Base-by-base conservation (phyloP, 192 early-diverging fungal genomes). In the Dispira parvispora region DNA sequence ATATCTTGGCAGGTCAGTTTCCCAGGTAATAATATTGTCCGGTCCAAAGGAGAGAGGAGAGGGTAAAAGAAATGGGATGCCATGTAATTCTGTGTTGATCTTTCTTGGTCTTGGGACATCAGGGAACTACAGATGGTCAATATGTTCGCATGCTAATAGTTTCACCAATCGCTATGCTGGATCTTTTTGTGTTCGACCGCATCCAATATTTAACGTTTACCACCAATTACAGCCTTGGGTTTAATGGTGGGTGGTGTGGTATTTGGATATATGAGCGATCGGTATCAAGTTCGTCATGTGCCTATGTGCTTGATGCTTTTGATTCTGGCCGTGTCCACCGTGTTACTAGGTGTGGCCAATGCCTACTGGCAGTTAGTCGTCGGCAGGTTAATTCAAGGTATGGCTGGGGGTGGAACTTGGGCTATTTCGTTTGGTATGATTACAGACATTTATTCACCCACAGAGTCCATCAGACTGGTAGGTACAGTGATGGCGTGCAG, bases 241-340 rank as follows among this genome's bases (percentile, higher is more conserved):
- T 66, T 88, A 11, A 69, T 90, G 50, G 65, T 78, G 0, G 73
- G 79, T 0, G 82, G 84, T 0, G 83, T 83, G 0, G 32, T 82
- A n/a, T 85, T 83, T 53, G 88, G 82, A 9, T 80, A 80, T 43
- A 62, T 90, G 23, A 86, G 84, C 38, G 88, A 90, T 65, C 73
- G 80, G 44, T 84, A 81, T 63, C 75, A 80, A 45, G 82, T 84
- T 62, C 75, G 88, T 61, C 81, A 82, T 61, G 78, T 80, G 70
- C 86, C 85, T 27, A 90, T 88, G 84, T 76, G 87, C 60, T 52
- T 82, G 38, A 84, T 85, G 13, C 80, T 90, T 69, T 43, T 81
- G 11, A 79, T 82, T 9, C 69, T 87, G 43, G 80, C 75, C 13
- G 69, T 83, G 3, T 80, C 85, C 5, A 83, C 84, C 11, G 61